Base-by-base conservation (phyloP, 108 stramenopile species). In the Aurantiochytrium sp. region DNA sequence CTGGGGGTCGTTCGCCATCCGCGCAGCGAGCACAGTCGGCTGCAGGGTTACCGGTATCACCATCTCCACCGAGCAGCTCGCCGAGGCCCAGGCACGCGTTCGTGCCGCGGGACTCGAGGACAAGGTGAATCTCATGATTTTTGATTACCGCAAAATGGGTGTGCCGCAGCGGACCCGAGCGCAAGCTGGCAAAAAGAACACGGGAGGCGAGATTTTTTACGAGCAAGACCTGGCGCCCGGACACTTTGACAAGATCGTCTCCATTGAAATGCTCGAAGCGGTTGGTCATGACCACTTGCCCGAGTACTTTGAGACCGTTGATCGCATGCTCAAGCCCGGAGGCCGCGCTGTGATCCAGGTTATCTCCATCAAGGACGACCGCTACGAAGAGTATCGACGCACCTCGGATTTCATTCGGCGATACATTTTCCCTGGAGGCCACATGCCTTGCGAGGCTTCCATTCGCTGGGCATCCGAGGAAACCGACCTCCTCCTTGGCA, bases 181-280 rank as follows among this genome's bases (percentile, higher is more conserved):
- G 55, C 55, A 57, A 57, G 47, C 4, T 51, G 47, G 23, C 8
- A 12, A 21, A n/a, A 47, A 83, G 58, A 25, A 6, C 35, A 51
- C 18, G 5, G 58, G 58, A 8, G 87, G 58, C 87, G 64, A 88
- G 35, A 59, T 64, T 47, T 60, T 91, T 6, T 91, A 91, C 45
- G 87, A 90, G 91, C 58, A 90, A 72, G 89, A 88, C 35, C 90
- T 83, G 44, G 76, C 76, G n/a, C 55, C 91, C 0, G 91, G 91
- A 23, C 60, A 64, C 59, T 98, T 97, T 88, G 98, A 98, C 93
- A 95, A 97, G 59, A 96, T 98, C 59, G 90, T 99, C 5, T 96
- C 96, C 64, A 97, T 97, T 89, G 98, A 99, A 90, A 99, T 99
- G 98, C 97, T 99, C 89, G 98, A 99, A 87, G 98, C 98, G 43